Evolutionary conservation across 169 alveolate species (phyloP).

Genomic region (Plasmodium cynomolgi): DNA sequence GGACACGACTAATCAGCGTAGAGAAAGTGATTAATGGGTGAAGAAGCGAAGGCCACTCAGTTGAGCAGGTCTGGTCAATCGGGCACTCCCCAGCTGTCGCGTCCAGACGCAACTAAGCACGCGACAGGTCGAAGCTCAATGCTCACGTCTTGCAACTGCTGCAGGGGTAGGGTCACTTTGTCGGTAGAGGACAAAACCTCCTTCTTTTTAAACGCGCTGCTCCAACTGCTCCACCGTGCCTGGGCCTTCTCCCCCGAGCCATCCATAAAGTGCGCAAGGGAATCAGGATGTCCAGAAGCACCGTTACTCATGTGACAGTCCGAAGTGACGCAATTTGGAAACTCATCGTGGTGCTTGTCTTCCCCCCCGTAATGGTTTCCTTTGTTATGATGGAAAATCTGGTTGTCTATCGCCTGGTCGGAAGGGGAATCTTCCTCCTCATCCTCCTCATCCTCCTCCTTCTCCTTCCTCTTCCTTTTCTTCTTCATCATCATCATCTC

Average conservation of each 20-base stretch:
- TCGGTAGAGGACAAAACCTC: not conserved
- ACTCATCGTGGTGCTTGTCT: not conserved
- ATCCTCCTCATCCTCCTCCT: not conserved
- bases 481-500: not conserved
- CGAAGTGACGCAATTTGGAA: not conserved
- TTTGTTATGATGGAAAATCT: not conserved
- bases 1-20: too few relatives aligned
- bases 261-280: not conserved
- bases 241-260: not conserved
- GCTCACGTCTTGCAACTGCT: constrained; percentile 57
- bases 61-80: not conserved
- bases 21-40: not conserved
- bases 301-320: not conserved
- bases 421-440: not conserved
- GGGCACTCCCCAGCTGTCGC: not conserved
- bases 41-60: not conserved
- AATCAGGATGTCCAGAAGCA: not conserved
- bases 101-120: too few relatives aligned
- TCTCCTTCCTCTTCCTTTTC: not conserved
- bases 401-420: not conserved
- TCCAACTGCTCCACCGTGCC: not conserved
- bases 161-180: constrained; percentile 41
- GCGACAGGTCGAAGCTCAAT: not conserved
- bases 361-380: not conserved
- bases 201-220: not conserved